Evolutionary conservation across 305 asterid species (phyloP), one percentile per base, ranked within the genome.

Genomic region (Petunia hybrid): DNA sequence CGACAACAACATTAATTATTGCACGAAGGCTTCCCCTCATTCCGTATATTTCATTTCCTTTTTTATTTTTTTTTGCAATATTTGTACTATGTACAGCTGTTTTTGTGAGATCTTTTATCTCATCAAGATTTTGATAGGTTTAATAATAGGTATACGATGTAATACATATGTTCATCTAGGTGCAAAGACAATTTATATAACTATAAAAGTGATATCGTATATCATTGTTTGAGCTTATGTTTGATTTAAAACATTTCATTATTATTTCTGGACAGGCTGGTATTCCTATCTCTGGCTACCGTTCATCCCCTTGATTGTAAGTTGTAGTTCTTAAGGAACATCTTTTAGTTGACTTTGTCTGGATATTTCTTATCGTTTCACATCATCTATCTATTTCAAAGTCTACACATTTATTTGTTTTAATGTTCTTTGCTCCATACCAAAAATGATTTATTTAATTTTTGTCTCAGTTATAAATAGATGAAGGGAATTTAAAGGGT

Each of bases 251-350:
- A 38, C 8, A 59, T 57, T 48, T 5, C 35, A 60, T 74, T 63
- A 48, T 82, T 48, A 69, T 69, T 48, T 22, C 64, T 79, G 82
- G 76, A 82, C 93, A 95, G 99, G 96, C 80, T 92, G 95, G 97
- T 87, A 87, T 82, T 92, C 97, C 41, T 95, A 95, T 82, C 84
- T 87, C 9, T 93, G 99, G 99, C 89, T 94, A 4, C 99, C 99
- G 56, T 95, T 95, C 85, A 82, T 95, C 78, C 98, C 99, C 2
- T 86, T 95, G 43, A 87, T 94, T 62, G 98, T 95, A 88, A 95
- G 98, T 89, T 36, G 65, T 80, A 22, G 4, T 69, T 56, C 31
- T 35, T 31, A 61, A 61, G 6, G 3, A 31, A 62, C 14, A 39
- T 63, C 64, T 81, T 77, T 64, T 42, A 3, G 36, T 70, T 4